Evolutionary conservation across 1,284 basidiomycete species (phyloP).

Genomic region (Puccinia novopanici): DNA sequence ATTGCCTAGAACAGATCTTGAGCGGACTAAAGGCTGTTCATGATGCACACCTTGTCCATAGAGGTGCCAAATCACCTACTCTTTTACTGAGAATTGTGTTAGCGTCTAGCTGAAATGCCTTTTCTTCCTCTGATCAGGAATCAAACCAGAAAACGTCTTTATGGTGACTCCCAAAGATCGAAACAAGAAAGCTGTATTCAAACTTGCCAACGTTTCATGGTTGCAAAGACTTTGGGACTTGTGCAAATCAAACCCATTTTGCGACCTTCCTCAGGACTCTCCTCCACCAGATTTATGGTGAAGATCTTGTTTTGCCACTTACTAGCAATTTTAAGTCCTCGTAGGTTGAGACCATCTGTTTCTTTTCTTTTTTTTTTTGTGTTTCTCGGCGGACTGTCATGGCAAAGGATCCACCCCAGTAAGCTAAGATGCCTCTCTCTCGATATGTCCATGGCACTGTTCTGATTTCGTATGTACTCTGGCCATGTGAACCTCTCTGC

Average conservation of each 20-base stretch:
- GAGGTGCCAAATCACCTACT: conserved; percentile 19
- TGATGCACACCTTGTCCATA: conserved; percentile 41
- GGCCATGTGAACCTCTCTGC: conserved; percentile 40
- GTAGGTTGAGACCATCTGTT: not conserved
- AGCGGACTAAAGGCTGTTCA: conserved; percentile 36
- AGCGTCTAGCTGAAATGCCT: not conserved
- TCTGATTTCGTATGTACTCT: not conserved
- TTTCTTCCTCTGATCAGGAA: conserved; percentile 16
- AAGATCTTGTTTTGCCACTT: not conserved
- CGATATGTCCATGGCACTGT: not conserved
- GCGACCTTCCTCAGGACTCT: conserved; percentile 23
- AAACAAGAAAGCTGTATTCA: conserved; percentile 13
- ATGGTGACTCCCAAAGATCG: conserved; percentile 23
- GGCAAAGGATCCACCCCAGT: conserved; percentile 34
- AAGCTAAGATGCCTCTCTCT: not conserved
- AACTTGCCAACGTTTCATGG: conserved; percentile 40
- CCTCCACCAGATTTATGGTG: conserved; percentile 36
- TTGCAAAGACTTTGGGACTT: conserved; percentile 45
- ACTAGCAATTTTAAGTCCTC: not conserved
- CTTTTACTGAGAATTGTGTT: not conserved
- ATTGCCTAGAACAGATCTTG: conserved; percentile 35
- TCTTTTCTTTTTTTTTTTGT: not conserved
- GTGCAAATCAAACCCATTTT: conserved; percentile 49
- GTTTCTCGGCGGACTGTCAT: conserved; percentile 2
- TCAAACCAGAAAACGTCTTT: conserved; percentile 48